Conservation (phyloP, 2,329 filamentous ascomycete genomes). For the Penicillium sp. region DNA sequence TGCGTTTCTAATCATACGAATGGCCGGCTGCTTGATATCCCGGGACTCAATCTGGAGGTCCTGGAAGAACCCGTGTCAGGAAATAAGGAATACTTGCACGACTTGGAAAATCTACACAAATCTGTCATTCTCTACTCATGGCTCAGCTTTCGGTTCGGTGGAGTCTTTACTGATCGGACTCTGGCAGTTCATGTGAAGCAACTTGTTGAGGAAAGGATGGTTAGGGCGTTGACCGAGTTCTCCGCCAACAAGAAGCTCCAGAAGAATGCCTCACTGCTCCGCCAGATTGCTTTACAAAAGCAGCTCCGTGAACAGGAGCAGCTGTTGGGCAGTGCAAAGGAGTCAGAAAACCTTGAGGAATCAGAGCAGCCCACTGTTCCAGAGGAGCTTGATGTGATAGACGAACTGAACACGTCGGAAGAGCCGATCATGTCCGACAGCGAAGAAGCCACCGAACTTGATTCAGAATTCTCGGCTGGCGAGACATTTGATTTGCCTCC, state of each 20-base stretch:
- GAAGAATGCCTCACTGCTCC: slow-evolving; percentile 43
- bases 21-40: slow-evolving; percentile 74
- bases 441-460: slow-evolving; percentile 14
- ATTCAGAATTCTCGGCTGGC: not conserved
- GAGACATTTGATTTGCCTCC: not conserved
- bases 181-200: slow-evolving; percentile 80
- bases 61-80: slow-evolving; percentile 63
- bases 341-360: slow-evolving; percentile 17
- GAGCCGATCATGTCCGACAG: slow-evolving; percentile 15
- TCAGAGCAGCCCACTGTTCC: slow-evolving; percentile 17
- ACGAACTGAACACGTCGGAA: too few species aligned
- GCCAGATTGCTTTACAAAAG: slow-evolving; percentile 44
- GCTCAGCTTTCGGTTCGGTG: slow-evolving; percentile 87
- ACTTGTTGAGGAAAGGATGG: slow-evolving; percentile 77
- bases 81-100: slow-evolving; percentile 63
- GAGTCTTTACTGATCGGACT: slow-evolving; percentile 75
- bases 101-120: slow-evolving; percentile 80
- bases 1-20: slow-evolving; percentile 71
- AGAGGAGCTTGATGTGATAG: slow-evolving; percentile 18
- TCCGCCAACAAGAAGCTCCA: slow-evolving; percentile 50
- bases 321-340: slow-evolving; percentile 30
- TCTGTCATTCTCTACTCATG: slow-evolving; percentile 85
- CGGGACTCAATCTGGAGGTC: slow-evolving; percentile 71
- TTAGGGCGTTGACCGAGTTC: slow-evolving; percentile 64
- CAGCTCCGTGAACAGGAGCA: slow-evolving; percentile 36